Evolutionary conservation across 2,329 filamentous ascomycete species (phyloP).

Genomic region (Xylariales sp.): DNA sequence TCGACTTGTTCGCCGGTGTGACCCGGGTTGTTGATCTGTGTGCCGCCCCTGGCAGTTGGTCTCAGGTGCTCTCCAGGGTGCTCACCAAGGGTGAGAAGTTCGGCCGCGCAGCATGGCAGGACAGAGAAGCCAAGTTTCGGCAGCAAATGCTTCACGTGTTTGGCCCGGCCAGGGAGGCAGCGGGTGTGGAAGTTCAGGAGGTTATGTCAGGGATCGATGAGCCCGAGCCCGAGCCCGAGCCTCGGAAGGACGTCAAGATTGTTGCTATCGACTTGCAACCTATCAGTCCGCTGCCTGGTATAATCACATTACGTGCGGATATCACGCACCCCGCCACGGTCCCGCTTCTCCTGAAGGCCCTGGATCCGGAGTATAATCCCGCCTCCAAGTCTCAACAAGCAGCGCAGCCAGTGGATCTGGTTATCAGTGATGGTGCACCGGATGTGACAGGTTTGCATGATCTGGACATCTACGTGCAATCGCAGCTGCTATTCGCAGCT

Average conservation of each 20-base stretch:
- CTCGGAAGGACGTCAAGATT: constrained; percentile 77
- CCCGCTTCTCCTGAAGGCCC: constrained; percentile 76
- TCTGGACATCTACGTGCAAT: constrained; percentile 96
- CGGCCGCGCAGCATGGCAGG: constrained; percentile 79
- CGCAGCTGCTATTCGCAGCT: constrained; percentile 88
- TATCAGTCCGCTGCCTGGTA: constrained; percentile 89
- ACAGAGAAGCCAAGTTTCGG: constrained; percentile 66
- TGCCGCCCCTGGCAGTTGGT: constrained; percentile 94
- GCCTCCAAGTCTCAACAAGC: constrained; percentile 45
- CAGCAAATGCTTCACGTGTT: constrained; percentile 55
- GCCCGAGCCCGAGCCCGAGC: constrained; percentile 28
- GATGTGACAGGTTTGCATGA: constrained; percentile 97
- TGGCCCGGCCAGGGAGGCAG: constrained; percentile 23
- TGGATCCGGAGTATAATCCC: constrained; percentile 67
- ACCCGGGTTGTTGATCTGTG: constrained; percentile 93
- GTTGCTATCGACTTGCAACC: constrained; percentile 95
- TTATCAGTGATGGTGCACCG: constrained; percentile 91
- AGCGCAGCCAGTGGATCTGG: constrained; percentile 80
- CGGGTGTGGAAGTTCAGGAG: constrained; percentile 18
- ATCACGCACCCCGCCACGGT: constrained; percentile 97
- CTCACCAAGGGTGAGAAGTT: constrained; percentile 92
- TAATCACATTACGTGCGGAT: constrained; percentile 87
- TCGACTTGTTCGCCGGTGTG: constrained; percentile 86
- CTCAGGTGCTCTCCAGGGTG: constrained; percentile 88
- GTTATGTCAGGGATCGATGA: constrained; percentile 9